Percentiles rank a stretch among this genome's conserved stretches.
phyloP scores from a whole-genome alignment of 768 basidiomycete species.

The Paxillus rubicundulus region DNA sequence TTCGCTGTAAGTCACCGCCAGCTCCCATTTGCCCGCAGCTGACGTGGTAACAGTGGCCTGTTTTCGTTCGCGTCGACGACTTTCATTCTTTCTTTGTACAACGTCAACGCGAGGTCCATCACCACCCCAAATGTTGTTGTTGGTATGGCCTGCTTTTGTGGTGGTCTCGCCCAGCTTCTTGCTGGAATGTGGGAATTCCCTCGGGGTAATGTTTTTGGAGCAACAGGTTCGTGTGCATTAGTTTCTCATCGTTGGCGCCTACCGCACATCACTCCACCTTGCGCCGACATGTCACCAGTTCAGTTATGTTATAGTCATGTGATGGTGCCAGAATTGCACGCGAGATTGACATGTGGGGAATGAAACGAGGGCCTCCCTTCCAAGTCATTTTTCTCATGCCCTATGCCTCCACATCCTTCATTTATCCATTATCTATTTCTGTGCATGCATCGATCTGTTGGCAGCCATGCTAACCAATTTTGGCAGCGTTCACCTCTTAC shows the following conservation, averaged over 20 bases:
- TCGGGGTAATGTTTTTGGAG: constrained; percentile 67
- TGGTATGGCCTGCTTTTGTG: constrained; percentile 84
- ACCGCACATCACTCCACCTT: neutral
- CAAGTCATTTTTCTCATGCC: neutral
- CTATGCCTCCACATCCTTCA: no score
- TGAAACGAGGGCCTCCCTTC: neutral
- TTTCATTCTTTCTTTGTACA: constrained; percentile 74
- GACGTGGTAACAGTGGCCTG: constrained; percentile 50
- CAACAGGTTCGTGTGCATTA: constrained; percentile 50
- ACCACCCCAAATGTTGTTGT: constrained; percentile 65
- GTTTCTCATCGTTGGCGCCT: no score
- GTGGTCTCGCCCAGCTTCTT: constrained; percentile 81
- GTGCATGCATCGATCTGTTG: neutral
- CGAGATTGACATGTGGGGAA: neutral
- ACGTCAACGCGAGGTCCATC: constrained; percentile 55
- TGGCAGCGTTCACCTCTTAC: constrained; percentile 72
- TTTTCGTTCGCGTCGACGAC: constrained; percentile 85
- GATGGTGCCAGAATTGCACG: neutral
- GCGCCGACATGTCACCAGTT: no score
- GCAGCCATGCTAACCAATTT: neutral
- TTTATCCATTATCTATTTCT: neutral
- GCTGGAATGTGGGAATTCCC: constrained; percentile 91
- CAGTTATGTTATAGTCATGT: neutral
- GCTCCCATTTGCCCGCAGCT: neutral
- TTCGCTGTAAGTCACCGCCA: constrained; percentile 26